Evolutionary conservation across 2,329 filamentous ascomycete species (phyloP).

Genomic region (Xylaria hypoxylon): DNA sequence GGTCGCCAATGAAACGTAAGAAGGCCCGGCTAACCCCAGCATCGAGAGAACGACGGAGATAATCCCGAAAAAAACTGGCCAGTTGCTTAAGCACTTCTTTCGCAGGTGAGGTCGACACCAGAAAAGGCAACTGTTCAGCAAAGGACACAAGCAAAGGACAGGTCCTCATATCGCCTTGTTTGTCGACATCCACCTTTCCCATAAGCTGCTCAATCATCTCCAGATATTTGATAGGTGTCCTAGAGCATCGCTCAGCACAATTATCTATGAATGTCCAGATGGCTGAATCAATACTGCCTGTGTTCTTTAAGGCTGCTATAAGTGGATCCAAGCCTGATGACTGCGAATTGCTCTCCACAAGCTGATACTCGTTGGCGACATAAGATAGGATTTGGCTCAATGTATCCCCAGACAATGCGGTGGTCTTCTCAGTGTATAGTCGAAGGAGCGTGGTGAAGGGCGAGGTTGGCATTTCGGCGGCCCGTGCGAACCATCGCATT

Average conservation of each 20-base stretch:
- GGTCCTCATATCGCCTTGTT: constrained; percentile 49
- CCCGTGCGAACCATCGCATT: constrained; percentile 91
- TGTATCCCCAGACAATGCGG: constrained; percentile 61
- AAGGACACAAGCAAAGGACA: constrained; percentile 78
- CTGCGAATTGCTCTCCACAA: constrained; percentile 65
- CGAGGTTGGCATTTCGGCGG: constrained; percentile 70
- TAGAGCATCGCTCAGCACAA: constrained; percentile 79
- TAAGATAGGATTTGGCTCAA: constrained; percentile 68
- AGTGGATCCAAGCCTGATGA: constrained; percentile 61
- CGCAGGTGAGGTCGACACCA: constrained; percentile 62
- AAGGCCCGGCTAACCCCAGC: constrained; percentile 62
- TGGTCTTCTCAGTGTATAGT: constrained; percentile 63
- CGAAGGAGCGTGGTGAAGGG: constrained; percentile 79
- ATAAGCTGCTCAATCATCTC: constrained; percentile 67
- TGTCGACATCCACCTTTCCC: constrained; percentile 45
- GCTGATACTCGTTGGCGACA: constrained; percentile 72
- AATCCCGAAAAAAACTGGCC: constrained; percentile 67
- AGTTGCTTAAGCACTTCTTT: constrained; percentile 60
- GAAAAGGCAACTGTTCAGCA: constrained; percentile 82
- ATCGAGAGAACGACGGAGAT: constrained; percentile 66
- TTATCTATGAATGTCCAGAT: constrained; percentile 84
- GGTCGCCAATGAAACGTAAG: constrained; percentile 59
- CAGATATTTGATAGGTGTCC: constrained; percentile 84
- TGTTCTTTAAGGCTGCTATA: constrained; percentile 55
- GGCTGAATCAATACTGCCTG: constrained; percentile 46